Conservation (phyloP, 139 green algal genomes). For the Yamagishiella unicocca region DNA sequence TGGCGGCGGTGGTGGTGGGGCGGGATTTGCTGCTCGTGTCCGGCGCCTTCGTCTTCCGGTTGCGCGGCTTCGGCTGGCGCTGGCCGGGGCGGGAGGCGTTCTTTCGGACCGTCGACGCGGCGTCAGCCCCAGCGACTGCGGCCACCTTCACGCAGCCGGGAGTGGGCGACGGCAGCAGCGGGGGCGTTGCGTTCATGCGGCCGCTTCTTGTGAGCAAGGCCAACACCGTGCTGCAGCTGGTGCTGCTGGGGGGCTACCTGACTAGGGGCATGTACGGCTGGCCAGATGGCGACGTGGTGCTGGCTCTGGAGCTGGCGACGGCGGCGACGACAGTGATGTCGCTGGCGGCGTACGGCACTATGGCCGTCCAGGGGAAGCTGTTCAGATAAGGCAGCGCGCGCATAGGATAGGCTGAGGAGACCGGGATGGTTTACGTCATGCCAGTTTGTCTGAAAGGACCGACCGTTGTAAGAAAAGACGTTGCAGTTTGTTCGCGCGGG, state of each 20-base stretch:
- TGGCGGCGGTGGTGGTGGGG: constrained; percentile 80
- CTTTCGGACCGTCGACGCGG: constrained; percentile 62
- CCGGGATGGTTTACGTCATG: too few species aligned
- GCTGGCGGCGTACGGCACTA: constrained; percentile 67
- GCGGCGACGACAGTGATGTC: constrained; percentile 75
- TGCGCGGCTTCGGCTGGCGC: constrained; percentile 65
- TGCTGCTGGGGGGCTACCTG: constrained; percentile 77
- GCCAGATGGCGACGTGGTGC: constrained; percentile 54
- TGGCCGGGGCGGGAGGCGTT: constrained; percentile 72
- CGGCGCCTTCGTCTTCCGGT: constrained; percentile 64
- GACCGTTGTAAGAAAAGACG: too few species aligned
- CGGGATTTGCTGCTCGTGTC: constrained; percentile 78
- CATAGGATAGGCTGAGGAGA: too few species aligned
- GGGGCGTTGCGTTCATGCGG: constrained; percentile 51
- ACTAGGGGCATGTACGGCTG: constrained; percentile 66
- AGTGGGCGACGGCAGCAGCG: neutral
- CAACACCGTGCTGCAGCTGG: constrained; percentile 90
- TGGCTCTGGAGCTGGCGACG: constrained; percentile 61
- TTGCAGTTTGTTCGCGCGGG: too few species aligned
- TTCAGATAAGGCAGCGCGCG: too few species aligned
- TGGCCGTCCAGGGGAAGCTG: constrained; percentile 44
- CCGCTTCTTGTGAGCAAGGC: constrained; percentile 89
- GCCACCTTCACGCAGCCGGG: neutral
- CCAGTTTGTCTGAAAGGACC: too few species aligned
- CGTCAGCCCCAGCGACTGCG: neutral